Evolutionary conservation across 2,329 filamentous ascomycete species (phyloP), one percentile per base, ranked within the genome.

Genomic region (Alternaria sp.): DNA sequence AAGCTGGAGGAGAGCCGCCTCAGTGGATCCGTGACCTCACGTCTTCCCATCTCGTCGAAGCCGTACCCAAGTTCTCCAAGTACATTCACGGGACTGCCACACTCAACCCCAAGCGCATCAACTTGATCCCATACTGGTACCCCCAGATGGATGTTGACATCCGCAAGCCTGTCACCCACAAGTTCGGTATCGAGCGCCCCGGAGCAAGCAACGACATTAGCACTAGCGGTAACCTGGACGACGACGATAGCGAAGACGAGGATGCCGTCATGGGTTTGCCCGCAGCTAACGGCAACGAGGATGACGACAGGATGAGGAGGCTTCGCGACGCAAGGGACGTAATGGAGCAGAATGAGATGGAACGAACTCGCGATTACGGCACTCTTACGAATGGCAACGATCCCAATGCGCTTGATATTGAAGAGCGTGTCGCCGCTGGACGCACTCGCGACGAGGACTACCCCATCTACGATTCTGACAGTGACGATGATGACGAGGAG

Each of bases 51-150:
- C 85, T 99, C 16, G 95, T 99, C 2, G 95, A 99, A 81, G 94
- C 95, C n/a, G 94, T 99, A 3, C 95, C 95, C 63, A 99, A 99
- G 77, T 99, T 98, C 80, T 97, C 93, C 74, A 99, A 99, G 81
- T 99, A 98, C 78, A 98, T 99, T 59, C 95, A 99, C 78, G 95
- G 95, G 60, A 93, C 90, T 2, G 94, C 94, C 9, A 91, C 88
- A 11, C 81, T 99, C 46, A 96, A 97, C 78, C 94, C 94, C 0
- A 86, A 89, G 44, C 88, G 91, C 56, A 99, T 99, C 79, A 84
- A 97, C 48, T 85, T 99, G 12, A 84, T 99, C 6, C 95, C 95
- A 0, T 99, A 92, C 83, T 99, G 95, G 95, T 92, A 94, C 84
- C 95, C 95, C 1, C 95, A 99, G 80, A 99, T 99, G 95, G 90